phyloP scores from a whole-genome alignment of 2,329 filamentous ascomycete species.

The Acrocalymma vagum region DNA sequence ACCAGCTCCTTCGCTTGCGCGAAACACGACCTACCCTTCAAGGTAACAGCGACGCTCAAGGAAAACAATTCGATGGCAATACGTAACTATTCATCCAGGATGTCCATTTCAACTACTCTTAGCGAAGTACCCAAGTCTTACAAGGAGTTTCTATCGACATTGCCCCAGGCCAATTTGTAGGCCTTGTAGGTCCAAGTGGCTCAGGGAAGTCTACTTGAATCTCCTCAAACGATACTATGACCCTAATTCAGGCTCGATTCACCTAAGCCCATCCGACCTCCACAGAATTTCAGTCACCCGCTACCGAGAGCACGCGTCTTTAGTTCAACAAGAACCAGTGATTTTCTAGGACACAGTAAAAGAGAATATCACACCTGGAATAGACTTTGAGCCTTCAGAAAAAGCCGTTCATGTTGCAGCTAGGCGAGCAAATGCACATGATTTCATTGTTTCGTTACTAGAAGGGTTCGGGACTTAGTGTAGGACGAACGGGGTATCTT shows the following conservation, averaged over 20 bases:
- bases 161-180: slow-evolving; percentile 62
- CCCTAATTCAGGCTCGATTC: slow-evolving; percentile 73
- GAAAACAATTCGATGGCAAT: too few relatives aligned
- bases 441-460: slow-evolving; percentile 39
- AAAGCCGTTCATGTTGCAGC: too few relatives aligned
- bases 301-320: slow-evolving; percentile 77
- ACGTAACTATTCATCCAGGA: too few relatives aligned
- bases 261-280: too few relatives aligned
- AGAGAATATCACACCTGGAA: slow-evolving; percentile 80
- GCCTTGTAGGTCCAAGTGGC: slow-evolving; percentile 77
- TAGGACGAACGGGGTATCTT: slow-evolving; percentile 63
- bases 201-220: slow-evolving; percentile 94
- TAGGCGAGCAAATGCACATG: slow-evolving; percentile 34
- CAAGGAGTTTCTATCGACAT: slow-evolving; percentile 53
- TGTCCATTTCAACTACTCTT: too few relatives aligned
- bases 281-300: too few relatives aligned
- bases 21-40: too few relatives aligned
- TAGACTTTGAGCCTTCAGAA: too few relatives aligned
- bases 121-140: too few relatives aligned
- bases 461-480: slow-evolving; percentile 36
- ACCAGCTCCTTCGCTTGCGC: slow-evolving; percentile 11
- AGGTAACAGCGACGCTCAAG: too few relatives aligned
- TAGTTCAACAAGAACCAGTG: slow-evolving; percentile 91
- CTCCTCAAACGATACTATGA: slow-evolving; percentile 94
- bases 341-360: slow-evolving; percentile 88